phyloP scores from a whole-genome alignment of 2,329 filamentous ascomycete species.

The Emericellopsis atlantica region DNA sequence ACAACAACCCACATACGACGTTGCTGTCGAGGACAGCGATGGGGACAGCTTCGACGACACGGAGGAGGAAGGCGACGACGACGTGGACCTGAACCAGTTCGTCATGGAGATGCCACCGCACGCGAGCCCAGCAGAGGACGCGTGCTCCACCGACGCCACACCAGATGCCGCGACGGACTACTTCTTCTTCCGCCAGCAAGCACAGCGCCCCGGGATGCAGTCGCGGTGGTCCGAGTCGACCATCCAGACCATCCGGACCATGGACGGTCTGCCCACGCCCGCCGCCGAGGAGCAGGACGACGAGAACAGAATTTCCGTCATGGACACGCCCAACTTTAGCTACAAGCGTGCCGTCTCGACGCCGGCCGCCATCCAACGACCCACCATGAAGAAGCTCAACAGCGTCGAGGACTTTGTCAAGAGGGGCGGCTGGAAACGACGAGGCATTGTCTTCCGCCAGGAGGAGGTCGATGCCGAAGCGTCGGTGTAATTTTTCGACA shows the following conservation, averaged over 20 bases:
- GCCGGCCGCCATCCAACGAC: conserved; percentile 11
- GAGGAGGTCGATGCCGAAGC: conserved; percentile 10
- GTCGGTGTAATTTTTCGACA: not conserved
- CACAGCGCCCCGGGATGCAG: too few relatives aligned
- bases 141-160: conserved; percentile 9
- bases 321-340: conserved; percentile 19
- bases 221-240: conserved; percentile 31
- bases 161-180: conserved; percentile 17
- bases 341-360: conserved; percentile 7
- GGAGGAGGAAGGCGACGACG: conserved; percentile 11
- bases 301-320: conserved; percentile 8
- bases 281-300: conserved; percentile 5
- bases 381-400: conserved; percentile 23
- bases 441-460: conserved; percentile 25
- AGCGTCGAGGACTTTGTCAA: conserved; percentile 27
- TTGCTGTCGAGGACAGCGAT: not conserved
- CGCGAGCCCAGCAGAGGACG: conserved; percentile 11
- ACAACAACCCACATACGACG: not conserved
- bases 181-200: conserved; percentile 14
- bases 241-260: conserved; percentile 16
- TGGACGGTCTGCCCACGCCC: conserved; percentile 8
- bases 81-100: conserved; percentile 6
- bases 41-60: not conserved
- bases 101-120: conserved; percentile 16
- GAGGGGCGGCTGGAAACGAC: conserved; percentile 29